A percentile compares a stretch with the other conserved stretches of the same genome.
Conservation (phyloP, 1,284 basidiomycete genomes). For the Puccinia coronata region DNA sequence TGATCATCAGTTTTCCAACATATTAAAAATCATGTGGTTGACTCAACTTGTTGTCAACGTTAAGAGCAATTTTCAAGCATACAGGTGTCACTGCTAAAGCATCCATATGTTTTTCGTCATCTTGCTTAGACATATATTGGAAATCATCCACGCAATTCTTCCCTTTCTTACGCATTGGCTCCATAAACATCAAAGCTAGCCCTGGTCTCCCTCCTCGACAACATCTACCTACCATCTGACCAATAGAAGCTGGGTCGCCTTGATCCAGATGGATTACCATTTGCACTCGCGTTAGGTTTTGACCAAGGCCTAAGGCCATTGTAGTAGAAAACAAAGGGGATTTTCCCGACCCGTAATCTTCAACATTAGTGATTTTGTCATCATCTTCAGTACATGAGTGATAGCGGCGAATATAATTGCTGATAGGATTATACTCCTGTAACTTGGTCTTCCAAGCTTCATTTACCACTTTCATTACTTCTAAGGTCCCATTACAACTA, state of each 20-base stretch:
- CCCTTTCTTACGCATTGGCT: not conserved
- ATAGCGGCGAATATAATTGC: not conserved
- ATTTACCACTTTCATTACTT: slow-evolving; percentile 17
- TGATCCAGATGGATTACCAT: slow-evolving; percentile 1
- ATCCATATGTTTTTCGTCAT: not conserved
- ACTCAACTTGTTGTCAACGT: not conserved
- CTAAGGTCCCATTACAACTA: not conserved
- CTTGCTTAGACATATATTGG: not conserved
- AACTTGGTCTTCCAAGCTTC: not conserved
- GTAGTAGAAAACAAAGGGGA: not conserved
- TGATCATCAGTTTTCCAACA: too few relatives aligned
- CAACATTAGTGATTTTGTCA: not conserved
- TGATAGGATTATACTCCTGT: not conserved
- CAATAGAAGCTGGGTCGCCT: slow-evolving; percentile 5
- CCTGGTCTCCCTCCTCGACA: not conserved
- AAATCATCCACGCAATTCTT: slow-evolving; percentile 9
- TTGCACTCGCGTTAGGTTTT: not conserved
- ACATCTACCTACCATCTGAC: slow-evolving; percentile 9
- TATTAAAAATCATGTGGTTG: not conserved
- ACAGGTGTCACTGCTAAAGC: not conserved
- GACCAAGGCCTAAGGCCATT: slow-evolving; percentile 12
- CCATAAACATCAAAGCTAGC: not conserved
- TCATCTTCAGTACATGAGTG: not conserved
- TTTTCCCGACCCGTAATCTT: not conserved
- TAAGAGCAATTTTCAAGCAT: not conserved